Conservation (phyloP, 345 rosid genomes). For the Aethionema arabicum region DNA sequence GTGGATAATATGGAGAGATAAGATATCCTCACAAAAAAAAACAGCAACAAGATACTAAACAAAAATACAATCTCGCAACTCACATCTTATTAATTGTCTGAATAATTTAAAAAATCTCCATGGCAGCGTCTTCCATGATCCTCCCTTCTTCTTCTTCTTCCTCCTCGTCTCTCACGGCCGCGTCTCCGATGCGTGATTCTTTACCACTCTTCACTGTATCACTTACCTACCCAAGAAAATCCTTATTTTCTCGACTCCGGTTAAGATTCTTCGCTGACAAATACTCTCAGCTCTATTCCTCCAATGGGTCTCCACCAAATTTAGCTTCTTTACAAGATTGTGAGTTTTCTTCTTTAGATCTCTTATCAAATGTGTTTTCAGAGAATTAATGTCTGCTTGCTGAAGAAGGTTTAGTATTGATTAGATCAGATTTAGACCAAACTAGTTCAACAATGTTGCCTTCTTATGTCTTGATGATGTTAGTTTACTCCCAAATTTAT, state of each 20-base stretch:
- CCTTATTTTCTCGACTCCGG: conserved; percentile 47
- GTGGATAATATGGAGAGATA: conserved; percentile 26
- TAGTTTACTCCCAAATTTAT: no score
- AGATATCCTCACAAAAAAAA: conserved; percentile 24
- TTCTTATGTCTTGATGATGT: no score
- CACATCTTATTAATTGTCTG: conserved; percentile 8
- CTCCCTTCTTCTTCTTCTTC: conserved; percentile 37
- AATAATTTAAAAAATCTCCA: conserved; percentile 31
- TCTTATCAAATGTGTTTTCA: no score
- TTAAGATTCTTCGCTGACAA: conserved; percentile 43
- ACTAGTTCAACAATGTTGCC: no score
- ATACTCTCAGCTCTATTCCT: conserved; percentile 52
- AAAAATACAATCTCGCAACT: background rate
- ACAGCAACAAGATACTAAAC: background rate
- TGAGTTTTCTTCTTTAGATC: conserved; percentile 35
- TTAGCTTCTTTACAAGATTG: conserved; percentile 63
- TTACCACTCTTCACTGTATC: conserved; percentile 36
- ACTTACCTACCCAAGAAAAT: conserved; percentile 41
- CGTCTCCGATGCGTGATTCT: conserved; percentile 40
- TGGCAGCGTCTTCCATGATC: conserved; percentile 52
- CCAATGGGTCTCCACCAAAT: conserved; percentile 58
- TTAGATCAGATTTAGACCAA: no score
- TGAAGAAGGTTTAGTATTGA: no score
- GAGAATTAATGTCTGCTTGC: no score
- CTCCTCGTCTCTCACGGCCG: conserved; percentile 33